These are phyloP conservation scores for Phialophora chinensis DNA, from an alignment of 2,329 filamentous ascomycete species.

Conservation along the genomic window DNA sequence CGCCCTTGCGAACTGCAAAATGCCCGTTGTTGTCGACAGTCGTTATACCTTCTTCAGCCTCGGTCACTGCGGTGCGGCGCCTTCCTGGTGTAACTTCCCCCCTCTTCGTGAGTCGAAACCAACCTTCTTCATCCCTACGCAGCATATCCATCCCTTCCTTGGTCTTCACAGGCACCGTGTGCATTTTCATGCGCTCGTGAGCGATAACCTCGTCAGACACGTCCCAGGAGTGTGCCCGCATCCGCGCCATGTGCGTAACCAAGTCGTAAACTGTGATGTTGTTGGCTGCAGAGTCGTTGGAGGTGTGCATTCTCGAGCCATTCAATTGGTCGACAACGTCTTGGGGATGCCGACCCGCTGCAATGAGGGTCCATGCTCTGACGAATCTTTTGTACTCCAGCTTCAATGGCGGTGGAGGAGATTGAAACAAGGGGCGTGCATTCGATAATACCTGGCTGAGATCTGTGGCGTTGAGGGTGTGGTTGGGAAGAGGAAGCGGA, in stretches of 20 bases:
- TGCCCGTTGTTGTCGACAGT: too few species aligned
- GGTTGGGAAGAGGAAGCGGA: too few species aligned
- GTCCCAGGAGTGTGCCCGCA: neutral
- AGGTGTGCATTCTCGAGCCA: too few species aligned
- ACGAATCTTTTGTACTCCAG: neutral
- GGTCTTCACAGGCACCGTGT: neutral
- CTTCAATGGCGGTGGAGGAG: too few species aligned
- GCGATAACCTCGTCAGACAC: neutral
- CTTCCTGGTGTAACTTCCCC: too few species aligned
- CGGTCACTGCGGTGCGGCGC: too few species aligned
- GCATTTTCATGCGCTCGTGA: neutral
- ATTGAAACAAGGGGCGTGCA: too few species aligned
- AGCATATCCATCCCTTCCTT: neutral
- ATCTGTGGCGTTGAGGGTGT: too few species aligned
- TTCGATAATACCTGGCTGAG: too few species aligned
- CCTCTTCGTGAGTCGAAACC: neutral
- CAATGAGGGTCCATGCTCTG: neutral
- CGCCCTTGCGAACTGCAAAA: too few species aligned
- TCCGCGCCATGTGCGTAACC: neutral
- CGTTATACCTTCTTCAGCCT: too few species aligned
- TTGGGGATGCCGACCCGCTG: neutral
- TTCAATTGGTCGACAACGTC: neutral
- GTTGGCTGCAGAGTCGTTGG: neutral
- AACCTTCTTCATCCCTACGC: neutral
- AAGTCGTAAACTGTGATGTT: neutral